Conservation (phyloP, 345 rosid species). For the Psidium guajava region DNA sequence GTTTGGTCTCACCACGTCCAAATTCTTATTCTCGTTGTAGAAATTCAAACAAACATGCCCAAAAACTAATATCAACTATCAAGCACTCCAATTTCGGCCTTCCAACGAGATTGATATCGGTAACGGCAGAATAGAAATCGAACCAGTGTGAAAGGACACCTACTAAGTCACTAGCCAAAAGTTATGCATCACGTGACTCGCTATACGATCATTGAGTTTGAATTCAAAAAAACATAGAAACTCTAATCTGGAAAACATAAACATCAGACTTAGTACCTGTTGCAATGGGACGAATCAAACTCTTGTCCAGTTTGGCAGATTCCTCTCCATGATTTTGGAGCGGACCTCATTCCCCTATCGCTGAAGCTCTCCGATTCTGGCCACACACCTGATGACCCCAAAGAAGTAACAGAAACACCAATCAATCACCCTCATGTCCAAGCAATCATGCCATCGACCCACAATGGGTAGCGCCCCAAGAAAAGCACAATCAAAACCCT, state of each 20-base stretch:
- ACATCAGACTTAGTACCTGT: constrained; percentile 20
- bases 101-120: not conserved
- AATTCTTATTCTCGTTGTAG: not conserved
- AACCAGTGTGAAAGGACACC: not conserved
- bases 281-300: constrained; percentile 68
- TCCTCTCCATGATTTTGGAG: constrained; percentile 89
- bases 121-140: no score
- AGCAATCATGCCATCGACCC: not conserved
- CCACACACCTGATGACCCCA: constrained; percentile 57
- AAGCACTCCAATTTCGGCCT: not conserved
- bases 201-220: not conserved
- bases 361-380: constrained; percentile 79
- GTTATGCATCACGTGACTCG: not conserved
- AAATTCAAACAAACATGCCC: not conserved
- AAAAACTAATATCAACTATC: not conserved
- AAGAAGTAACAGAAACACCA: not conserved
- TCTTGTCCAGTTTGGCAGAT: constrained; percentile 60
- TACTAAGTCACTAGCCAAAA: not conserved
- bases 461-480: not conserved
- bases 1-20: not conserved
- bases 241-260: not conserved
- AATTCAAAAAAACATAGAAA: not conserved
- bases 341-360: constrained; percentile 68
- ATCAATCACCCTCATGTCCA: not conserved
- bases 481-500: not conserved